These are phyloP conservation scores for Allium sativum DNA, from an alignment of 106 monocot genomes.

Conservation along the genomic window DNA sequence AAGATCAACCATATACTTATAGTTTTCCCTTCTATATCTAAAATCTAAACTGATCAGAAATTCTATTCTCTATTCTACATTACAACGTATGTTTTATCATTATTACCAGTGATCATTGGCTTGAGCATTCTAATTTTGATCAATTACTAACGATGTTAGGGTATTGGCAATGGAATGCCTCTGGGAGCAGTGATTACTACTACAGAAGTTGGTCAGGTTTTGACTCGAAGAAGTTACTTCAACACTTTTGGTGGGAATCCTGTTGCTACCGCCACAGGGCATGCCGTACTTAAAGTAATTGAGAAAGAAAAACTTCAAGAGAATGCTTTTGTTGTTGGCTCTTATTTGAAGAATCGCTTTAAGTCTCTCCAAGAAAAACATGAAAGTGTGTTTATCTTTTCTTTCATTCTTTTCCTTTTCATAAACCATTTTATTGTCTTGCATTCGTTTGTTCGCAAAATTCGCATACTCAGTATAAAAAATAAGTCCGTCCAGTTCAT, in stretches of 20 bases:
- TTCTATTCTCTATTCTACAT: no score
- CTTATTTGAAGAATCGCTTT: conserved; percentile 52
- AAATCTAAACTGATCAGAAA: no score
- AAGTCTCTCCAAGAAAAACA: conserved; percentile 51
- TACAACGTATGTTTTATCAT: no score
- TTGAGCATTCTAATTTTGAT: not conserved
- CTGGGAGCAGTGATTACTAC: conserved; percentile 72
- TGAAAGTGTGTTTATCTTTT: conserved; percentile 34
- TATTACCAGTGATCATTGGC: not conserved
- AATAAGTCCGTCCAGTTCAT: not conserved
- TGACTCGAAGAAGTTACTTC: conserved; percentile 58
- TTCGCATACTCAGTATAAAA: not conserved
- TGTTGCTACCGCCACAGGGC: conserved; percentile 58
- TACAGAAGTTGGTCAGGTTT: conserved; percentile 60
- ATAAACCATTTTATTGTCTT: not conserved
- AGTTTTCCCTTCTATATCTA: no score
- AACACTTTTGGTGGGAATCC: conserved; percentile 85
- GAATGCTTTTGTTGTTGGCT: conserved; percentile 61
- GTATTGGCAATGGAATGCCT: conserved; percentile 76
- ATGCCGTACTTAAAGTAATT: conserved; percentile 59
- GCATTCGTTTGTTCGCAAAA: not conserved
- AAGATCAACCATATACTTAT: no score
- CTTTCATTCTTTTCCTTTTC: not conserved
- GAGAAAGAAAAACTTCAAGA: conserved; percentile 76
- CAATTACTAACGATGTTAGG: conserved; percentile 17